A percentile compares a stretch with the other conserved stretches of the same genome.
Conservation (phyloP, 2,329 filamentous ascomycete species). For the Pseudogymnoascus verrucosus region DNA sequence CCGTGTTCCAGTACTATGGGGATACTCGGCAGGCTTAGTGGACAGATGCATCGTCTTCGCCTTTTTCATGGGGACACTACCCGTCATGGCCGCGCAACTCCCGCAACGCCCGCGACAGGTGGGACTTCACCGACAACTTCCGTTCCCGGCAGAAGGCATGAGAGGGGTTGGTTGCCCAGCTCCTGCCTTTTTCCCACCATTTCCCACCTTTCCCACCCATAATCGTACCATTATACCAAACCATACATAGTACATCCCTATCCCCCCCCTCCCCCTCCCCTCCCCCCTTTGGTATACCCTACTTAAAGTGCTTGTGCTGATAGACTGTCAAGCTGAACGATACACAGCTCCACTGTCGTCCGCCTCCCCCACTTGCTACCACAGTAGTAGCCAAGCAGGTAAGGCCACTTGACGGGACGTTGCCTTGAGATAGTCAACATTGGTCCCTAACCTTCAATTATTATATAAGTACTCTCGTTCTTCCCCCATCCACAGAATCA, state of each 20-base stretch:
- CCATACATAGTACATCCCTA: background rate
- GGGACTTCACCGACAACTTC: background rate
- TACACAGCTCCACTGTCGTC: conserved; percentile 2
- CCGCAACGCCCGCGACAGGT: background rate
- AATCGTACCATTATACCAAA: background rate
- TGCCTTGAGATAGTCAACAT: conserved; percentile 1
- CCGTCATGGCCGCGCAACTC: background rate
- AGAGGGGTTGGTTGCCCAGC: background rate
- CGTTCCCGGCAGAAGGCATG: background rate
- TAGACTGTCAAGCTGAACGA: background rate
- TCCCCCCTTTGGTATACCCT: background rate
- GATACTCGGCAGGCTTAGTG: conserved; percentile 2
- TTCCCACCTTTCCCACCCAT: background rate
- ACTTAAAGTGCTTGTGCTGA: background rate
- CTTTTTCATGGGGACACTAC: background rate
- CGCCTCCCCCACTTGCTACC: conserved; percentile 1
- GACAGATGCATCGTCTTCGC: background rate
- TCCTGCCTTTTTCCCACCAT: background rate
- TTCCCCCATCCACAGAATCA: background rate
- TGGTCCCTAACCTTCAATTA: background rate
- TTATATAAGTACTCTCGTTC: background rate
- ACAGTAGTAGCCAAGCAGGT: background rate
- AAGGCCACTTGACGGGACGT: background rate
- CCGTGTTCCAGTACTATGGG: background rate
- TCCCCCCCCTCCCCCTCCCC: background rate